Conservation (phyloP, 2,329 filamentous ascomycete genomes). For the Paraconiothyrium brasiliense region DNA sequence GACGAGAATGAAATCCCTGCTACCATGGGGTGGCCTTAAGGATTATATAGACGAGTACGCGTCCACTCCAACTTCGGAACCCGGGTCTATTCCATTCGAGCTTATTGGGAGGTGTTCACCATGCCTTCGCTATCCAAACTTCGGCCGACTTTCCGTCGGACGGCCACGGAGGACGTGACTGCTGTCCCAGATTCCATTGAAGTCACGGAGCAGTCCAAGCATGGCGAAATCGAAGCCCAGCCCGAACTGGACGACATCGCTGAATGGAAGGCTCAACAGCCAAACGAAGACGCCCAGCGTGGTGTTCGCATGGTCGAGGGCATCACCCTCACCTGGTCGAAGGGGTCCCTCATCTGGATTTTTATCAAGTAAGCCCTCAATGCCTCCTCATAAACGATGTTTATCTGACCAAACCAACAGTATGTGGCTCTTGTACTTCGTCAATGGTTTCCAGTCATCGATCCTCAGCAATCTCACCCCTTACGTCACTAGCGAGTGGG, state of each 20-base stretch:
- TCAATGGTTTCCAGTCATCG: constrained; percentile 57
- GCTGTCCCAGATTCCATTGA: constrained; percentile 3
- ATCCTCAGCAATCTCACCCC: constrained; percentile 51
- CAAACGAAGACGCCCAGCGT: constrained; percentile 40
- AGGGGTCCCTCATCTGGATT: constrained; percentile 47
- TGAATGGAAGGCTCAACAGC: constrained; percentile 7
- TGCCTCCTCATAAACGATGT: not conserved
- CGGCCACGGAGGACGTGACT: not conserved
- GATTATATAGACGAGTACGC: not conserved
- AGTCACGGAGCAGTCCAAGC: not conserved
- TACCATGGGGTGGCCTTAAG: not conserved
- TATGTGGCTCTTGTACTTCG: constrained; percentile 59
- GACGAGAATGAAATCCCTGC: not conserved
- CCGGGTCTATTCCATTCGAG: not conserved
- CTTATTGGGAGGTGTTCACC: not conserved
- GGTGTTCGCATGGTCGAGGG: constrained; percentile 53
- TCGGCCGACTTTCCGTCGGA: constrained; percentile 4
- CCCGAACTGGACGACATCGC: not conserved
- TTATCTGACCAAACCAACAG: constrained; percentile 31
- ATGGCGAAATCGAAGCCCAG: constrained; percentile 2
- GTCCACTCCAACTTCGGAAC: not conserved
- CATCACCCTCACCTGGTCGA: constrained; percentile 53
- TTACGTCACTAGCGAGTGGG: constrained; percentile 40
- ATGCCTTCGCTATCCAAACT: constrained; percentile 9
- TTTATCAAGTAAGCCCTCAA: constrained; percentile 46